Percentiles rank a stretch among this genome's conserved stretches.
phyloP scores from a whole-genome alignment of 768 basidiomycete genomes.

The Hebeloma cylindrosporum region DNA sequence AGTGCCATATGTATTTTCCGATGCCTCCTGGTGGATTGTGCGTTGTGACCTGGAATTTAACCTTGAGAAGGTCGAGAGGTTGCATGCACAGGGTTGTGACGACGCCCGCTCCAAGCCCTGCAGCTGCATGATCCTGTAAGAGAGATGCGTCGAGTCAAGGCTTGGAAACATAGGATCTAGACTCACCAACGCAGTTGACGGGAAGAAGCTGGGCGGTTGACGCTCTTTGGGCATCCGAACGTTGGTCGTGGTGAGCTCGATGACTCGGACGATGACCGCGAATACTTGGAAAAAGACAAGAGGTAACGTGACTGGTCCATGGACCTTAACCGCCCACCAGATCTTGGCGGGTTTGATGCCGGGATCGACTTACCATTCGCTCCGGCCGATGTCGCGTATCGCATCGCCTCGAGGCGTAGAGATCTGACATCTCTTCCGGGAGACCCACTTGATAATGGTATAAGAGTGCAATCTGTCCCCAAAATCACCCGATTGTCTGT shows the following conservation, averaged over 20 bases:
- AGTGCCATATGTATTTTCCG: conserved; percentile 73
- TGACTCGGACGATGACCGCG: background rate
- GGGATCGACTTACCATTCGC: no score
- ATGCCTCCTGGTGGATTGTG: conserved; percentile 56
- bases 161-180: background rate
- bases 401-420: no score
- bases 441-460: conserved; percentile 5
- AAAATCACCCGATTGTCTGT: background rate
- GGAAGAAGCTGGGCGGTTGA: conserved; percentile 52
- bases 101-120: conserved; percentile 91
- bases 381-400: no score
- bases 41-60: conserved; percentile 89
- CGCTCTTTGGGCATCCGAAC: conserved; percentile 19
- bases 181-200: conserved; percentile 48
- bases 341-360: no score
- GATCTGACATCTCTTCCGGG: no score
- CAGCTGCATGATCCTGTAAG: conserved; percentile 87
- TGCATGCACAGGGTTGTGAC: conserved; percentile 95
- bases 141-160: background rate
- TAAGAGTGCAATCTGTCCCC: background rate
- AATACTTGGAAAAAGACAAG: no score
- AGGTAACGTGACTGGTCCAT: no score
- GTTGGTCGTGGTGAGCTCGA: background rate
- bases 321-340: no score
- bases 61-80: conserved; percentile 93